phyloP scores from a whole-genome alignment of 805 yeast species.

The Schwanniomyces occidentalis region DNA sequence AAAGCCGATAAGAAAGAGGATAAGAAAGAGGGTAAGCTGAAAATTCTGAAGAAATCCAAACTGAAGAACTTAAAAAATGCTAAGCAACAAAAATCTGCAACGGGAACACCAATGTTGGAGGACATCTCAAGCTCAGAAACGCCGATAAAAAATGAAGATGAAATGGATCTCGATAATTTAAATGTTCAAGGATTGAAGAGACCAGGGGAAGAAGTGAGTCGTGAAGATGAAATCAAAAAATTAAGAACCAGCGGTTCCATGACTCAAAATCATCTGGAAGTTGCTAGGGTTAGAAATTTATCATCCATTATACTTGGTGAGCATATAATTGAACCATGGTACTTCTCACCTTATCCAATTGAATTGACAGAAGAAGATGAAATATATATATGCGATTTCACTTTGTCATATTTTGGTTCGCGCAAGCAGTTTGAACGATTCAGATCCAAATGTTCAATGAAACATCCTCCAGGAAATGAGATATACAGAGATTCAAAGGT shows the following conservation, averaged over 20 bases:
- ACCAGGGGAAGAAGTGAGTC: slow-evolving; percentile 68
- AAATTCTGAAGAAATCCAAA: slow-evolving; percentile 22
- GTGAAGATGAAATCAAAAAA: slow-evolving; percentile 92
- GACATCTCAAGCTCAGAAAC: slow-evolving; percentile 29
- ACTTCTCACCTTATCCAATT: slow-evolving; percentile 94
- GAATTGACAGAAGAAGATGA: slow-evolving; percentile 92
- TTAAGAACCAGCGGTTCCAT: slow-evolving; percentile 94
- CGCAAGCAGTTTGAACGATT: slow-evolving; percentile 90
- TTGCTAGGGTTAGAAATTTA: slow-evolving; percentile 87
- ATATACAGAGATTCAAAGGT: slow-evolving; percentile 91
- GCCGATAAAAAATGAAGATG: slow-evolving; percentile 47
- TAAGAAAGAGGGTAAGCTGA: slow-evolving; percentile 33
- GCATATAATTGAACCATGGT: slow-evolving; percentile 97
- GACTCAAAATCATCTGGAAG: slow-evolving; percentile 86
- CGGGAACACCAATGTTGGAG: slow-evolving; percentile 26
- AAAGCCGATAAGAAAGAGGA: slow-evolving; percentile 49
- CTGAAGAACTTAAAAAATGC: slow-evolving; percentile 17
- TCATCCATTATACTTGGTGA: slow-evolving; percentile 80
- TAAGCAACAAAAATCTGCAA: slow-evolving; percentile 19
- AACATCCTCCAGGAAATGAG: slow-evolving; percentile 98
- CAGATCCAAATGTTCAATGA: slow-evolving; percentile 80
- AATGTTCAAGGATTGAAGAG: slow-evolving; percentile 78
- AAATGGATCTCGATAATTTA: slow-evolving; percentile 81
- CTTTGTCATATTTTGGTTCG: slow-evolving; percentile 85
- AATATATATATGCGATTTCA: slow-evolving; percentile 88